Base-by-base conservation (phyloP, 2,329 filamentous ascomycete genomes). In the Ophiostoma ulmi region DNA sequence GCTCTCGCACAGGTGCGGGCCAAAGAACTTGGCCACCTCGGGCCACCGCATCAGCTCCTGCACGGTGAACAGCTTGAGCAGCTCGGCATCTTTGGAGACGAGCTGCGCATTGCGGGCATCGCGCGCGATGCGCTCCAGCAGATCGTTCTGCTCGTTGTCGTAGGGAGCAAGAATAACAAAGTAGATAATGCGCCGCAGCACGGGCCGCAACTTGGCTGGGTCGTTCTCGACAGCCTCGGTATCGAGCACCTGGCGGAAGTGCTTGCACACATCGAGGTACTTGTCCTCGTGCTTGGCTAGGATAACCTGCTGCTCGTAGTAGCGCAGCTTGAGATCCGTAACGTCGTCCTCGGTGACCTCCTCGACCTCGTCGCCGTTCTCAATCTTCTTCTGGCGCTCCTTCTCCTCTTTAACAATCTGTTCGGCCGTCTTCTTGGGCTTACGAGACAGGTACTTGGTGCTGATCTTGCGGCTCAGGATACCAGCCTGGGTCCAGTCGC, bases 21-120 rank as follows among this genome's bases (percentile, higher is more conserved):
- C 94, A 76, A 96, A 99, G 73, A 91, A 88, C 81, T 94, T 89
- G 44, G 94, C 87, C 52, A 99, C 92, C 79, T 95, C 90, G 13
- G 95, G 94, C 95, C 95, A 99, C 79, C 94, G 91, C 95, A 99
- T 99, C 74, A 99, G 86, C 83, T 99, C 95, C 75, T 92, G 91
- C 5, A 97, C 89, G 39, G 95, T 99, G 81, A 99, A 99, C 72
- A 95, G 88, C 81, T 96, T 96, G 71, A 99, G 86, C 10, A 99
- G 87, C 77, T 94, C 89, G 39, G 92, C 90, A 74, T 98, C 94
- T 70, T 89, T 85, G 4, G 92, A 83, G 2, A 98, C 88, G 38
- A 67, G 65, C 78, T 91, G 87, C 13, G 88, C 82, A 79, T 94
- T 94, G 74, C 95, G 91, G 8, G 90, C 83, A 80, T 99, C 95